phyloP scores from a whole-genome alignment of 2,329 filamentous ascomycete genomes.

The Penicillium polonicum region DNA sequence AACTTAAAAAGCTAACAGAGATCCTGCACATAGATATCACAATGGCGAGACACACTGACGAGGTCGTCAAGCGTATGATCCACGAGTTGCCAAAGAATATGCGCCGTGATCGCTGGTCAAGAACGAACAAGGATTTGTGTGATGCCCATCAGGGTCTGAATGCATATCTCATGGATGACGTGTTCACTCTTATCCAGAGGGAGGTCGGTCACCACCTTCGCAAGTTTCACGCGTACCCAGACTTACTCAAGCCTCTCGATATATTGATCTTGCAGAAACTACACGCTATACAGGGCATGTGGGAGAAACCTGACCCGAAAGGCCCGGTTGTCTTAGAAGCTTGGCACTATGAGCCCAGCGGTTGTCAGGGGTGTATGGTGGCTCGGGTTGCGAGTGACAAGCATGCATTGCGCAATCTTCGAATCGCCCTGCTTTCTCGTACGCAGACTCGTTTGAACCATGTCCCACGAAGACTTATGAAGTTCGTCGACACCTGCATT shows the following conservation, averaged over 20 bases:
- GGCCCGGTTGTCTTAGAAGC: slow-evolving; percentile 1
- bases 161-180: slow-evolving; percentile 20
- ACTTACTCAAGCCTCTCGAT: slow-evolving; percentile 13
- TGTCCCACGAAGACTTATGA: slow-evolving; percentile 26
- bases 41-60: slow-evolving; percentile 1
- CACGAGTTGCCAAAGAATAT: slow-evolving; percentile 18
- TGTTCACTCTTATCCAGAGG: slow-evolving; percentile 20
- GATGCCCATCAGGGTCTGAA: slow-evolving; percentile 27
- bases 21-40: slow-evolving; percentile 25
- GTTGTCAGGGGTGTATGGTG: slow-evolving; percentile 42
- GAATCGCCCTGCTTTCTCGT: slow-evolving; percentile 31
- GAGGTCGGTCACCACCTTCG: slow-evolving; percentile 29
- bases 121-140: slow-evolving; percentile 16
- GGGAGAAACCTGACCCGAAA: slow-evolving; percentile 22
- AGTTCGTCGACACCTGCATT: slow-evolving; percentile 34
- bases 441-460: slow-evolving; percentile 27
- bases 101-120: slow-evolving; percentile 4
- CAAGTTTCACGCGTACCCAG: slow-evolving; percentile 20
- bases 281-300: slow-evolving; percentile 33
- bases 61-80: slow-evolving; percentile 14
- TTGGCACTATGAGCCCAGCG: slow-evolving; percentile 31
- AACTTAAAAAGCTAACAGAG: slow-evolving; percentile 25
- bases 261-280: slow-evolving; percentile 21
- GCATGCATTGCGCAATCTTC: slow-evolving; percentile 31
- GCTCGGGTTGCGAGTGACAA: slow-evolving; percentile 30